Conservation (phyloP, 306 rosid species). For the Pyrus betulifolia region DNA sequence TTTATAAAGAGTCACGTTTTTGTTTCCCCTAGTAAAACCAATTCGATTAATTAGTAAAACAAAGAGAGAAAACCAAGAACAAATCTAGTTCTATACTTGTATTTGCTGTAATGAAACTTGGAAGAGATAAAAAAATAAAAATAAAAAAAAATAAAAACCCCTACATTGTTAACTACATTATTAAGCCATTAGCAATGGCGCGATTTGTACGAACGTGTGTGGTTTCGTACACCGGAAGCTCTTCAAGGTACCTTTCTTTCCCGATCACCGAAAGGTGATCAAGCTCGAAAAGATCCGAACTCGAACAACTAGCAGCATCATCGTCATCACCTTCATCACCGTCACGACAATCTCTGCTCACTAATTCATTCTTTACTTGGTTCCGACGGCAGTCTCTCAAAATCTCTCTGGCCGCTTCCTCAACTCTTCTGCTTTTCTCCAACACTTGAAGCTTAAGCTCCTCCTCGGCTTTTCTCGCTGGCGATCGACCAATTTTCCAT, state of each 20-base stretch:
- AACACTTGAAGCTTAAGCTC: slow-evolving; percentile 13
- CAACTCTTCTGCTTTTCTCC: slow-evolving; percentile 31
- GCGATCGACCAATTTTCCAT: slow-evolving; percentile 51
- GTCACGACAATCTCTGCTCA: slow-evolving; percentile 14
- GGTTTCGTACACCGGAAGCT: slow-evolving; percentile 89
- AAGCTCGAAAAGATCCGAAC: slow-evolving; percentile 95
- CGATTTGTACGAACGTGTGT: slow-evolving; percentile 57
- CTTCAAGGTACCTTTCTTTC: slow-evolving; percentile 45
- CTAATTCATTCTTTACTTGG: slow-evolving; percentile 33
- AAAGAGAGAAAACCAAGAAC: neutral
- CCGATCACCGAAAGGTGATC: slow-evolving; percentile 54
- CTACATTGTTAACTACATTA: slow-evolving; percentile 18
- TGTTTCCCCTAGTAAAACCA: neutral
- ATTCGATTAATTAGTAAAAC: neutral
- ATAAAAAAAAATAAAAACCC: too few species aligned
- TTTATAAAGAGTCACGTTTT: neutral
- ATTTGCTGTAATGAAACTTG: neutral
- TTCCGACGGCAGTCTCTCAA: slow-evolving; percentile 46
- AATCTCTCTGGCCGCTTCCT: slow-evolving; percentile 40
- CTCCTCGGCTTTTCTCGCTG: slow-evolving; percentile 24
- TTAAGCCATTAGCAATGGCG: slow-evolving; percentile 54
- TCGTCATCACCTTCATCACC: slow-evolving; percentile 32
- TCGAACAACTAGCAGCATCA: slow-evolving; percentile 66
- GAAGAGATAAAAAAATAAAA: neutral
- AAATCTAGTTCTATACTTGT: neutral